A percentile compares a stretch with the other conserved stretches of the same genome.
Conservation (phyloP, 2,329 filamentous ascomycete species). For the Talaromyces sp. region DNA sequence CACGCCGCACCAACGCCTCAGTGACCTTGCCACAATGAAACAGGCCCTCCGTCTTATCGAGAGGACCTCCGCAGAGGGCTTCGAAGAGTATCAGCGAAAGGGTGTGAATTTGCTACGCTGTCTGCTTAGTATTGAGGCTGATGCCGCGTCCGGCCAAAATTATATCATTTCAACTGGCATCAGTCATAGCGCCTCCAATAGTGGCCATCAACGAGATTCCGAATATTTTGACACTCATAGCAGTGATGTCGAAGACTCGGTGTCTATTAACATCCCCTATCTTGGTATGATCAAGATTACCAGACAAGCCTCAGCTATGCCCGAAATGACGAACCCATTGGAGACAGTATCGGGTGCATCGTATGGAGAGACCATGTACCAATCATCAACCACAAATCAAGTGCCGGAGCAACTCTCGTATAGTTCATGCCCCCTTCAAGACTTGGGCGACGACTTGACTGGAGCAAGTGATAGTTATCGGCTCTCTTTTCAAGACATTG, state of each 20-base stretch:
- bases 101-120: conserved; percentile 2
- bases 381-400: not conserved
- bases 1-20: not conserved
- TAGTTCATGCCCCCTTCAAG: not conserved
- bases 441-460: not conserved
- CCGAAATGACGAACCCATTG: not conserved
- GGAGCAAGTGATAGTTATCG: not conserved
- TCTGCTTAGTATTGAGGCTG: conserved; percentile 4
- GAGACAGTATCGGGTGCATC: not conserved
- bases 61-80: not conserved
- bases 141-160: not conserved
- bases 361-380: not conserved
- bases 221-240: not conserved
- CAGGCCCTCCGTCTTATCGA: not conserved
- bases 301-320: not conserved
- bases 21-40: conserved; percentile 3
- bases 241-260: not conserved
- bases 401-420: not conserved
- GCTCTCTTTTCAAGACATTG: conserved; percentile 1
- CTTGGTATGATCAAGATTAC: conserved; percentile 5
- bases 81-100: not conserved
- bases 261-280: conserved; percentile 4
- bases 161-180: not conserved
- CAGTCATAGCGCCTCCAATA: not conserved
- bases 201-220: not conserved